phyloP scores from a whole-genome alignment of 352 stramenopile species.

The Aphanomyces astaci region DNA sequence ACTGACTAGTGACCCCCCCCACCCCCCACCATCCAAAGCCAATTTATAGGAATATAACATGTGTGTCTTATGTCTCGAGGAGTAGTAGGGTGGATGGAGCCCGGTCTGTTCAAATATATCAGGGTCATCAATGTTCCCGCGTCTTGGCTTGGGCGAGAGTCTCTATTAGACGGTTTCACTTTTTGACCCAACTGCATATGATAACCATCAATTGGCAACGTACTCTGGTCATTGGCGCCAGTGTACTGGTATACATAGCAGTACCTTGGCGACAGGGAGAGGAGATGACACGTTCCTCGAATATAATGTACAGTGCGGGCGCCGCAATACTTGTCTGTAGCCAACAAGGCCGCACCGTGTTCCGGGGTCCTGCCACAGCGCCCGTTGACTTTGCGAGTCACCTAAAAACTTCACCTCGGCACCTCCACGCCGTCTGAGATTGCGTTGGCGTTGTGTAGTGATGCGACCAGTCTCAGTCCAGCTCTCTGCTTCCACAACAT shows the following conservation, averaged over 20 bases:
- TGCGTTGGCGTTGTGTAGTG: neutral
- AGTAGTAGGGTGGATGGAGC: neutral
- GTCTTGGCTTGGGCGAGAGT: conserved; percentile 72
- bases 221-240: too few species aligned
- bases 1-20: too few species aligned
- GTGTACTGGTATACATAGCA: too few species aligned
- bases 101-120: too few species aligned
- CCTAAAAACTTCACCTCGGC: neutral
- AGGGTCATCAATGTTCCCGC: neutral
- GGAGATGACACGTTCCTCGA: neutral
- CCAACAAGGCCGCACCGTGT: neutral
- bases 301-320: neutral
- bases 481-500: neutral
- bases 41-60: conserved; percentile 7
- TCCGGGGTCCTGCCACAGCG: neutral
- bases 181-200: too few species aligned
- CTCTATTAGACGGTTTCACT: neutral
- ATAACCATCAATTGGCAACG: too few species aligned
- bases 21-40: too few species aligned
- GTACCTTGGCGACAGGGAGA: too few species aligned
- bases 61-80: neutral
- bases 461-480: neutral
- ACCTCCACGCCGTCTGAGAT: neutral
- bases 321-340: neutral
- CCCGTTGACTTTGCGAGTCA: neutral